These are phyloP conservation scores for Aureobasidium musti DNA, from an alignment of 2,329 filamentous ascomycete genomes.

Conservation along the genomic window DNA sequence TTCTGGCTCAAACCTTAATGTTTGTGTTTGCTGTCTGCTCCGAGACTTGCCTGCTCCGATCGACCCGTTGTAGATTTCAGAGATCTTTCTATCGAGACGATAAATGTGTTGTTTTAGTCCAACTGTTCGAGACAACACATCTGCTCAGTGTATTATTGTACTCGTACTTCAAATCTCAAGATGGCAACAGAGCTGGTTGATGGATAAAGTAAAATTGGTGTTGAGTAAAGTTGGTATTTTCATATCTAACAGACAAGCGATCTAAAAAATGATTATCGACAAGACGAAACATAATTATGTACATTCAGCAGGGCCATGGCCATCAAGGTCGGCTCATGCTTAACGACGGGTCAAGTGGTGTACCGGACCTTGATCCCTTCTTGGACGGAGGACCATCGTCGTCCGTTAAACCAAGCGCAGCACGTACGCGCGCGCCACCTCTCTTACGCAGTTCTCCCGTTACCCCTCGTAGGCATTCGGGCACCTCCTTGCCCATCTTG, in stretches of 20 bases:
- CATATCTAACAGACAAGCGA: not conserved
- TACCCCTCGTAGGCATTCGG: slow-evolving; percentile 81
- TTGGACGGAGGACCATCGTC: slow-evolving; percentile 25
- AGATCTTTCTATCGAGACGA: too few relatives aligned
- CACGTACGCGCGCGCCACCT: slow-evolving; percentile 42
- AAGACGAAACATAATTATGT: not conserved
- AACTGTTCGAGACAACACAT: too few relatives aligned
- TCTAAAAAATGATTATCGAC: slow-evolving; percentile 15
- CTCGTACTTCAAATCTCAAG: too few relatives aligned
- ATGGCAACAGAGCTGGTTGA: too few relatives aligned
- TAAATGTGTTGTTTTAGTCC: too few relatives aligned
- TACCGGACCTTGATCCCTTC: slow-evolving; percentile 15
- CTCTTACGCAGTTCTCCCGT: slow-evolving; percentile 84
- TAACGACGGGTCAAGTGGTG: slow-evolving; percentile 16
- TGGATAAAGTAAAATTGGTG: too few relatives aligned
- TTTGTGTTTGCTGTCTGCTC: not conserved
- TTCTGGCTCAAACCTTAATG: not conserved
- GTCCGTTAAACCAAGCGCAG: slow-evolving; percentile 37
- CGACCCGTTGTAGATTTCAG: too few relatives aligned
- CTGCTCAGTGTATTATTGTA: too few relatives aligned
- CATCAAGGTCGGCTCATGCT: slow-evolving; percentile 9
- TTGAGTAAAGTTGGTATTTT: not conserved
- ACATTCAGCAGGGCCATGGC: not conserved
- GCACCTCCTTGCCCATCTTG: slow-evolving; percentile 88
- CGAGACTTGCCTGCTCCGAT: too few relatives aligned